Evolutionary conservation across 2,329 filamentous ascomycete genomes (phyloP).

Genomic region (Ophiostoma ulmi): DNA sequence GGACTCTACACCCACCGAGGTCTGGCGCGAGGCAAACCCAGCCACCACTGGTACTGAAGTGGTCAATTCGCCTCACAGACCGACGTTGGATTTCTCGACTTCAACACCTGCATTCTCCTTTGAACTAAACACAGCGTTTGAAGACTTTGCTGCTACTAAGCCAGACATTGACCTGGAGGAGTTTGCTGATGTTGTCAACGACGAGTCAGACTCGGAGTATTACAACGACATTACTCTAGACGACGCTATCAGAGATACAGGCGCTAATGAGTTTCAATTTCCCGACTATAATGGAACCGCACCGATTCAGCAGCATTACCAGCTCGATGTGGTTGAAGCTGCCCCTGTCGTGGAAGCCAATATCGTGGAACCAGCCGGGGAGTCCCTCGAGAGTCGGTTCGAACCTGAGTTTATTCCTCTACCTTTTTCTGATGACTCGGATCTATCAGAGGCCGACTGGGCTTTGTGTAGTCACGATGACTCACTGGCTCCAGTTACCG

Average conservation of each 20-base stretch:
- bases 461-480: not conserved
- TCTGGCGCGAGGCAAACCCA: not conserved
- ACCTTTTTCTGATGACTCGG: not conserved
- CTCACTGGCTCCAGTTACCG: not conserved
- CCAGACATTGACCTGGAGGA: slow-evolving; percentile 19
- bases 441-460: not conserved
- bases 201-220: not conserved
- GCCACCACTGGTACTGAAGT: not conserved
- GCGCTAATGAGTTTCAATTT: not conserved
- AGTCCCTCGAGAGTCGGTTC: no score
- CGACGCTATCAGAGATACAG: not conserved
- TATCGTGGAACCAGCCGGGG: not conserved
- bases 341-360: not conserved
- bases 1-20: slow-evolving; percentile 9
- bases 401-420: not conserved
- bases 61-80: no score
- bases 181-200: not conserved
- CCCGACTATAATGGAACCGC: not conserved
- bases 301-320: not conserved
- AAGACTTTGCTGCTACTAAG: slow-evolving; percentile 22
- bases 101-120: not conserved
- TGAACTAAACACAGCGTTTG: not conserved
- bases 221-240: not conserved
- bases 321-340: not conserved
- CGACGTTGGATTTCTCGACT: not conserved